phyloP scores from a whole-genome alignment of 306 rosid genomes.

The Quillaja saponaria region DNA sequence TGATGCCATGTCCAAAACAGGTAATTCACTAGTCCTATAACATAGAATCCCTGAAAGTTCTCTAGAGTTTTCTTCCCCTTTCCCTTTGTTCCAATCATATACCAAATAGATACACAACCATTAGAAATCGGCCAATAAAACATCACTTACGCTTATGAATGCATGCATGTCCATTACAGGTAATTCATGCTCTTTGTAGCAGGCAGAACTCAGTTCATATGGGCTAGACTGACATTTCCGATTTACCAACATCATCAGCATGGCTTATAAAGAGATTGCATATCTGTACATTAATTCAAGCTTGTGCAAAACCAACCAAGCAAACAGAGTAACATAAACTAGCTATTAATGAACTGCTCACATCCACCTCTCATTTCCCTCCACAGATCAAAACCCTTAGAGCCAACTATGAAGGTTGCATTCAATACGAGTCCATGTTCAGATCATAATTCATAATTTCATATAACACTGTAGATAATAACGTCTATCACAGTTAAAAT shows the following conservation, averaged over 20 bases:
- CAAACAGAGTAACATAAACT: not conserved
- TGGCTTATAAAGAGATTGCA: not conserved
- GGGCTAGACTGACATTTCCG: not conserved
- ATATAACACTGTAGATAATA: not conserved
- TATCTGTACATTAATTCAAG: not conserved
- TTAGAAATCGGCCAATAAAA: not conserved
- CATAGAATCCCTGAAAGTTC: no score
- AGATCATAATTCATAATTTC: not conserved
- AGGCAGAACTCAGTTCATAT: not conserved
- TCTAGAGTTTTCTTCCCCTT: no score
- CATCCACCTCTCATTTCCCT: not conserved
- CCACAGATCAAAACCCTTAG: not conserved
- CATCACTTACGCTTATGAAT: not conserved
- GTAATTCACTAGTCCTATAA: no score
- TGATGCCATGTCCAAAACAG: no score
- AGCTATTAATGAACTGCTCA: constrained; percentile 1
- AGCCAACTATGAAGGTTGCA: not conserved
- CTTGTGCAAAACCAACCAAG: not conserved
- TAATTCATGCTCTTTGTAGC: not conserved
- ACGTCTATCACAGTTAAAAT: constrained; percentile 1
- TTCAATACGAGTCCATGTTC: not conserved
- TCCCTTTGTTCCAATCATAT: constrained; percentile 15
- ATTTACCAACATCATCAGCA: not conserved
- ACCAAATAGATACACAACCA: constrained; percentile 5
- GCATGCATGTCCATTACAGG: not conserved